Evolutionary conservation across 352 stramenopile species (phyloP), one percentile per base, ranked within the genome.

Genomic region (Globisporangium nunn): DNA sequence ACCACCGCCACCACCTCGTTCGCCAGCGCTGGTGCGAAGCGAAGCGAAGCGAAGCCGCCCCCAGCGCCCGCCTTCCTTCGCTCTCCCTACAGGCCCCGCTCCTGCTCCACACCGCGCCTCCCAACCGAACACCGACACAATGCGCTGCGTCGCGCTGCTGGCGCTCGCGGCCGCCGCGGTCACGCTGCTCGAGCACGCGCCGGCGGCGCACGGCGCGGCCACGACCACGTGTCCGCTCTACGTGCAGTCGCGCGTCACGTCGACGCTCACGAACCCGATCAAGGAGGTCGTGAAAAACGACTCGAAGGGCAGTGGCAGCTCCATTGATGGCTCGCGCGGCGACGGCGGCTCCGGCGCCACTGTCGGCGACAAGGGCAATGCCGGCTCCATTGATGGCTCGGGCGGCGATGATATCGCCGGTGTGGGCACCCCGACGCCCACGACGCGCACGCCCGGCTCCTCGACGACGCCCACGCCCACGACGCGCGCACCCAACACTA

Each of bases 201-300:
- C 58, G 15, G 40, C 43, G 7, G 40, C 47, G 8, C 17, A 56
- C 18, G 17, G 58, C 50, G 45, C 68, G 11, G 52, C 55, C 30
- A 71, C 60, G 40, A 65, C 76, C 30, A 86, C 72, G 56, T 91
- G 81, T 55, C 73, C 74, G 49, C 75, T 91, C 48, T 76, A 74
- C 46, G 50, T 88, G 35, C 81, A 91, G 59, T 76, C 74, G 29
- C 33, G 61, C 37, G 71, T 82, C 15, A 65, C 69, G 49, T 91
- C 81, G 29, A 88, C 81, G 54, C 75, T 91, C 23, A 64, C 63
- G 33, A 67, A 79, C 52, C 80, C 77, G 55, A 80, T 83, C 43
- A 81, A 68, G 10, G 71, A 78, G 49, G 44, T 79, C 23, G 63
- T 78, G 15, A 66, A 58, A 33, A 53, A 63, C 4, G 52, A 28